A percentile compares a stretch with the other conserved stretches of the same genome.
Conservation (phyloP, 768 basidiomycete genomes). For the Sutorius australiensis region DNA sequence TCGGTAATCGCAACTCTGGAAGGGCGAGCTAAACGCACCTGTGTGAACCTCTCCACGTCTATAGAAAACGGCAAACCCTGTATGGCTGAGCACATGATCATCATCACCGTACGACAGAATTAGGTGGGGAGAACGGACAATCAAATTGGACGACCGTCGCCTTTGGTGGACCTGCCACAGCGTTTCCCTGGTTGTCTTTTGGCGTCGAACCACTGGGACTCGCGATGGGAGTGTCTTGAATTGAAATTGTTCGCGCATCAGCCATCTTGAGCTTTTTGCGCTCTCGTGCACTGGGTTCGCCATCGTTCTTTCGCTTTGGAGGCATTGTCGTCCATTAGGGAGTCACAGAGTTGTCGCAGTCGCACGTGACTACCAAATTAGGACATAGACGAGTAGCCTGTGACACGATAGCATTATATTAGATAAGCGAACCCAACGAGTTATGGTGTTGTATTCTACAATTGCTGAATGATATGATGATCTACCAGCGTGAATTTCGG, state of each 20-base stretch:
- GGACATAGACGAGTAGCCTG: no score
- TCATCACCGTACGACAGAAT: background rate
- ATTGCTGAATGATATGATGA: no score
- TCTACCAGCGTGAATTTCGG: no score
- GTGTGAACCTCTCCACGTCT: conserved; percentile 85
- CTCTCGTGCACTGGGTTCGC: conserved; percentile 40
- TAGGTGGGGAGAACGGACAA: conserved; percentile 31
- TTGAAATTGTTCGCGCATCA: conserved; percentile 61
- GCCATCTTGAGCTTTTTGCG: conserved; percentile 68
- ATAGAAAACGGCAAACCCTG: conserved; percentile 65
- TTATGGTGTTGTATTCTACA: no score
- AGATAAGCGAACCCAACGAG: no score
- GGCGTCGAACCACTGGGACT: conserved; percentile 8
- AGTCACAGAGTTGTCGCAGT: no score
- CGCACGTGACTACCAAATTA: no score
- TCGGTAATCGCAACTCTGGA: conserved; percentile 1
- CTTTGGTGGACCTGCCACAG: conserved; percentile 39
- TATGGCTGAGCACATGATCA: conserved; percentile 39
- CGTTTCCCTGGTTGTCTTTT: conserved; percentile 19
- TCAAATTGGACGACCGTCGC: conserved; percentile 34
- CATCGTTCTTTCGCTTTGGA: conserved; percentile 40
- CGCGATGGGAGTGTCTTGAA: conserved; percentile 40
- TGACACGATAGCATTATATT: no score
- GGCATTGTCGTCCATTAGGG: conserved; percentile 33
- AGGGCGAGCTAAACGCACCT: conserved; percentile 44